Evolutionary conservation across 345 rosid genomes (phyloP).

Genomic region (Moricandia arvensis): DNA sequence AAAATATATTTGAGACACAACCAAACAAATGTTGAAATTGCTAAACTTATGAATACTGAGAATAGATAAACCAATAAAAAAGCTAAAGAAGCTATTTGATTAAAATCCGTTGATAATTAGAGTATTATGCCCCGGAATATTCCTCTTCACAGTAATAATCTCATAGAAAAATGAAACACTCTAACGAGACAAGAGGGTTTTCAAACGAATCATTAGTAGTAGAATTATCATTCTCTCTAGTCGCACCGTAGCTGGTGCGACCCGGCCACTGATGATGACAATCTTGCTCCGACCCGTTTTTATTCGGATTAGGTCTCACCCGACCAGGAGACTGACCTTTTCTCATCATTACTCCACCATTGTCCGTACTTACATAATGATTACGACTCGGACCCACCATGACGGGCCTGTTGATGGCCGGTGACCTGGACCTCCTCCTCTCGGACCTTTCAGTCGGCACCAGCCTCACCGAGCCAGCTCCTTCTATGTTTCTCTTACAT

Average conservation of each 20-base stretch:
- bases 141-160: not conserved
- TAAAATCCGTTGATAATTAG: not conserved
- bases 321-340: slow-evolving; percentile 65
- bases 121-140: slow-evolving; percentile 9
- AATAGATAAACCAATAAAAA: not conserved
- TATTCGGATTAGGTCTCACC: slow-evolving; percentile 39
- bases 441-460: slow-evolving; percentile 55
- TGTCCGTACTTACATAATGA: not conserved
- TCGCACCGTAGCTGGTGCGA: not conserved
- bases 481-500: slow-evolving; percentile 31
- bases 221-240: not conserved
- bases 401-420: slow-evolving; percentile 57
- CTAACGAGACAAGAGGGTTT: slow-evolving; percentile 81
- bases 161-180: slow-evolving; percentile 84
- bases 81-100: not conserved
- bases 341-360: slow-evolving; percentile 50
- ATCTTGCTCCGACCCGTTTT: slow-evolving; percentile 27
- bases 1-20: slow-evolving; percentile 1
- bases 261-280: slow-evolving; percentile 9
- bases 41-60: slow-evolving; percentile 1
- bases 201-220: slow-evolving; percentile 57
- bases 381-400: slow-evolving; percentile 15
- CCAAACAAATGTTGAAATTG: not conserved
- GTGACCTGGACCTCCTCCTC: slow-evolving; percentile 66
- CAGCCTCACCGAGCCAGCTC: slow-evolving; percentile 36